Base-by-base conservation (phyloP, 768 basidiomycete genomes). In the Kwoniella sp. region DNA sequence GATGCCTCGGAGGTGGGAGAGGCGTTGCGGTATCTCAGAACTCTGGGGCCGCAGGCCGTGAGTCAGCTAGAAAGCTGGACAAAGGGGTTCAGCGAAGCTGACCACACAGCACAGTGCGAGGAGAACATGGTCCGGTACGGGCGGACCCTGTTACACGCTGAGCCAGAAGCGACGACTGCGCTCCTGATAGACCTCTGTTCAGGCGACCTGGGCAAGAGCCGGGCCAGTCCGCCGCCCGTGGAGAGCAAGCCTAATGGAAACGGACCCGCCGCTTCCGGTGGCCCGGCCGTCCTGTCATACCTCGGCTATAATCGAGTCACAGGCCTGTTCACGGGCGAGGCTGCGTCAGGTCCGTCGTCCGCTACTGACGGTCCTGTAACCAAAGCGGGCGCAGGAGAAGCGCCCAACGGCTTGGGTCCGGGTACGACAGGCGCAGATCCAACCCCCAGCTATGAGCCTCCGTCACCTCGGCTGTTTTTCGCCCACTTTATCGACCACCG, bases 401-500 rank as follows among this genome's bases (percentile, higher is more conserved):
- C 31, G 14, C 37, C 23, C 11, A 39, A 50, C 39, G 34, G 40
- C 1, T 6, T 31, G 17, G n/a, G n/a, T n/a, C n/a, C n/a, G n/a
- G 38, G 38, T 19, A 42, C 33, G 14, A 17, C 14, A 20, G 34
- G 25, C 5, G 32, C 53, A 22, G 23, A 46, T n/a, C 37, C 38
- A 32, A 31, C 37, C 9, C 40, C 44, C 19, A 36, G 43, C 5
- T 72, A 70, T 42, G 40, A 44, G 14, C 63, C 66, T 0, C 86
- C 89, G 0, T 90, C 89, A 0, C 90, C 92, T 0, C 78, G 84
- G 3, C 77, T 86, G 27, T 98, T 89, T 73, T 98, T 96, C 66
- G 85, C 90, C 0, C 89, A 95, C 70, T 98, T 95, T 59, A 84
- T 95, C 31, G 88, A 93, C 65, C 88, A 92, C 62, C 82, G 86